Conservation (phyloP, 2,329 filamentous ascomycete genomes). For the Fusarium gaditjirri region DNA sequence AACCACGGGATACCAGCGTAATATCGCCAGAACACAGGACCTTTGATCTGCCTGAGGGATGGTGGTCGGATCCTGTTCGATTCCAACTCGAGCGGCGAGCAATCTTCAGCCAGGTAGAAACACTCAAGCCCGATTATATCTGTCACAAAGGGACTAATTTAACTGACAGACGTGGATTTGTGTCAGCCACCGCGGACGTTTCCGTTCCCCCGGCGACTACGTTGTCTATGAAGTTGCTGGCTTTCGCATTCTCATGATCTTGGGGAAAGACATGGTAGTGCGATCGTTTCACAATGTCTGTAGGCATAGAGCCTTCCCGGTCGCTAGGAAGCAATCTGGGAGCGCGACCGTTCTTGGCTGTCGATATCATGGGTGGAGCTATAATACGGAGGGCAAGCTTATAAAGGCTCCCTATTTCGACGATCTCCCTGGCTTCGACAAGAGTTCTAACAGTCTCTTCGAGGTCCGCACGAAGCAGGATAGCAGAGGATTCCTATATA, state of each 20-base stretch:
- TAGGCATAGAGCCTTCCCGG: neutral
- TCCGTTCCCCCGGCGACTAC: neutral
- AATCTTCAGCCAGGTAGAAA: slow-evolving; percentile 1
- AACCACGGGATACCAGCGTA: rapidly evolving
- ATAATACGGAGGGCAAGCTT: neutral
- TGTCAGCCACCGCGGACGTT: neutral
- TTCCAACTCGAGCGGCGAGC: slow-evolving; percentile 1
- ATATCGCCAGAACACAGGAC: rapidly evolving
- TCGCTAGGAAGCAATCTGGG: neutral
- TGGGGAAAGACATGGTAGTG: neutral
- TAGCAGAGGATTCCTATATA: neutral
- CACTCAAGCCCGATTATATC: too few species aligned
- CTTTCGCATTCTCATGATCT: slow-evolving; percentile 1
- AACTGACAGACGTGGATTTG: neutral
- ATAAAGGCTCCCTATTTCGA: neutral
- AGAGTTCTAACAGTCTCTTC: neutral
- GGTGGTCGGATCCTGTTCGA: neutral
- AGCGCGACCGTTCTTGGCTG: neutral
- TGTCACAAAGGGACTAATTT: neutral
- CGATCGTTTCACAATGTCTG: slow-evolving; percentile 6
- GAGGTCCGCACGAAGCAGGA: neutral
- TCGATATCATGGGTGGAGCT: slow-evolving; percentile 10
- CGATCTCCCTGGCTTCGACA: neutral
- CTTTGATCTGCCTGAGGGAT: neutral
- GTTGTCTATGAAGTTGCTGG: neutral